Conservation (phyloP, 2,329 filamentous ascomycete species). For the Chaetomium olivaceum region DNA sequence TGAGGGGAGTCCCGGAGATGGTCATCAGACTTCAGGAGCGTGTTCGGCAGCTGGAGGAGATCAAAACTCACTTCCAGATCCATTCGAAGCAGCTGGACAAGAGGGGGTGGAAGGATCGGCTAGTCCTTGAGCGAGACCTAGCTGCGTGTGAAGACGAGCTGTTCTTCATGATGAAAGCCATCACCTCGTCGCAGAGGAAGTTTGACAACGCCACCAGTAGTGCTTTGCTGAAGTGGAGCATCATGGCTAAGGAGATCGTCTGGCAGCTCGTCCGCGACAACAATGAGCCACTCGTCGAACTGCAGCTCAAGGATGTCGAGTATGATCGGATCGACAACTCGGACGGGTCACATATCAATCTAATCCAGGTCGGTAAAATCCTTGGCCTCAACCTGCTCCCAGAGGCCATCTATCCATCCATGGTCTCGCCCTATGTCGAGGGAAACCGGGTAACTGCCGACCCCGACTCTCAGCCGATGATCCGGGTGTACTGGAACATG, state of each 20-base stretch:
- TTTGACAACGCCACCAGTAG: conserved; percentile 72
- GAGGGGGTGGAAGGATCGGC: conserved; percentile 86
- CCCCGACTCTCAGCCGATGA: conserved; percentile 73
- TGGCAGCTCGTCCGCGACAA: conserved; percentile 93
- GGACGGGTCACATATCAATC: conserved; percentile 93
- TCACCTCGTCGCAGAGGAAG: conserved; percentile 91
- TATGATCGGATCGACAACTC: conserved; percentile 97
- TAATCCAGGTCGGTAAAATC: conserved; percentile 83
- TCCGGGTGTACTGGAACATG: conserved; percentile 97
- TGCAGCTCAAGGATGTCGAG: conserved; percentile 86
- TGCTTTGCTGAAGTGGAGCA: conserved; percentile 85
- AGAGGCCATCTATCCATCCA: conserved; percentile 91
- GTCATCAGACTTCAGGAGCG: conserved; percentile 88
- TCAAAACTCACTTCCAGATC: conserved; percentile 94
- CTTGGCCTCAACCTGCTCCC: conserved; percentile 86
- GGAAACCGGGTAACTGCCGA: conserved; percentile 57
- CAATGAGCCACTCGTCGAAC: conserved; percentile 84
- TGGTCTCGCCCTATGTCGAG: conserved; percentile 87
- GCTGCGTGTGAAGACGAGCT: conserved; percentile 91
- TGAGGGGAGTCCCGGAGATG: conserved; percentile 90
- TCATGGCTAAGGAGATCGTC: conserved; percentile 91
- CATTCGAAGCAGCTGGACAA: conserved; percentile 84
- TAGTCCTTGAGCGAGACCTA: conserved; percentile 86
- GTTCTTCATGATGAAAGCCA: conserved; percentile 99
- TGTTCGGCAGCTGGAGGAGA: conserved; percentile 90